Percentiles rank a stretch among this genome's conserved stretches.
These are phyloP conservation scores for Staphylotrichum longicolle DNA, from an alignment of 495 filamentous ascomycete species.

Conservation along the genomic window DNA sequence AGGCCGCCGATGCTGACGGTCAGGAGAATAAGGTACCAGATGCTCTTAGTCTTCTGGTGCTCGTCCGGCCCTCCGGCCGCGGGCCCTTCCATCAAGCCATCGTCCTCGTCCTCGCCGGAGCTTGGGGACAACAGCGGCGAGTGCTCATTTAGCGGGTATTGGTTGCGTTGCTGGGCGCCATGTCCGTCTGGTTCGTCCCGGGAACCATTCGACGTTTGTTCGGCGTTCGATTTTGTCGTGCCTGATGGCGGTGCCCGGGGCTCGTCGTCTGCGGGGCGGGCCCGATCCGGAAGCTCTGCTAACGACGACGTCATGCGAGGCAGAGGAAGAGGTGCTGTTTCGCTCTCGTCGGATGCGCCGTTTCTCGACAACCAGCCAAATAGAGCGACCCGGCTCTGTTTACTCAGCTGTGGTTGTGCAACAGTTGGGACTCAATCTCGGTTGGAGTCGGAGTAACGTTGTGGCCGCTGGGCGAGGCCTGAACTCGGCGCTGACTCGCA, in stretches of 20 bases:
- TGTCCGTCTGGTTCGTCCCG: conserved; percentile 17
- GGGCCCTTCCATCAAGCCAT: conserved; percentile 38
- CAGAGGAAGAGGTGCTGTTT: not conserved
- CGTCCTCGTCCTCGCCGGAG: conserved; percentile 39
- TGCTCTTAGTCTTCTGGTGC: conserved; percentile 64
- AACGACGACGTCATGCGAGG: conserved; percentile 42
- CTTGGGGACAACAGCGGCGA: conserved; percentile 57
- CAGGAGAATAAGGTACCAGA: conserved; percentile 77
- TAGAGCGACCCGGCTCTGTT: not conserved
- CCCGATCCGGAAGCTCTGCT: conserved; percentile 31
- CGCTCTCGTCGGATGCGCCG: not conserved
- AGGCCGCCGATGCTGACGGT: conserved; percentile 81
- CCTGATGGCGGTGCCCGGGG: conserved; percentile 17
- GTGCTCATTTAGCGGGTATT: conserved; percentile 49
- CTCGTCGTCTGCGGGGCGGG: conserved; percentile 30
- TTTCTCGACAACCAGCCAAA: conserved; percentile 9
- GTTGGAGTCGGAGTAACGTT: not conserved
- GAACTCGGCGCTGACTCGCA: conserved; percentile 8
- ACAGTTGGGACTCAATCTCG: not conserved
- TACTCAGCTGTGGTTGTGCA: not conserved
- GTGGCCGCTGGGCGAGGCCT: not conserved
- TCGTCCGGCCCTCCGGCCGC: conserved; percentile 42
- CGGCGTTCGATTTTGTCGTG: conserved; percentile 13
- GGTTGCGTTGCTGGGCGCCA: conserved; percentile 13
- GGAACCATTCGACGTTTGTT: conserved; percentile 15